Conservation (phyloP, 768 basidiomycete species). For the Obba rivulosa region DNA sequence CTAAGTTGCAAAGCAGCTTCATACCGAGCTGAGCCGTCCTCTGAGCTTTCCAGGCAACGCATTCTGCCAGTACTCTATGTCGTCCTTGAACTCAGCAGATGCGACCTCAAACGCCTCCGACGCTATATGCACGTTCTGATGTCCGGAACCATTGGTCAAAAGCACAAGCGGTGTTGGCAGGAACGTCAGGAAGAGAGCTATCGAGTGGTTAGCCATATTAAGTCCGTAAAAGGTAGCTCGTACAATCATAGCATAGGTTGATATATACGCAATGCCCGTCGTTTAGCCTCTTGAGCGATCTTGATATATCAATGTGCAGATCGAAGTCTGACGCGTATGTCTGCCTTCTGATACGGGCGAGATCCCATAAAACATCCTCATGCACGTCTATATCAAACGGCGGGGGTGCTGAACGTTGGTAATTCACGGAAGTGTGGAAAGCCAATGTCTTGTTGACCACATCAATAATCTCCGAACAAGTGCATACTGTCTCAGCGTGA, state of each 20-base stretch:
- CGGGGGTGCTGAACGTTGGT: constrained; percentile 47
- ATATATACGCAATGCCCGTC: constrained; percentile 57
- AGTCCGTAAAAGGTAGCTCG: constrained; percentile 9
- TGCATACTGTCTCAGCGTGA: background rate
- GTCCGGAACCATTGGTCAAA: constrained; percentile 38
- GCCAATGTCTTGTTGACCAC: constrained; percentile 52
- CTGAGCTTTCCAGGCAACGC: constrained; percentile 39
- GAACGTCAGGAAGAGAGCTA: constrained; percentile 31
- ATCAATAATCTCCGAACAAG: constrained; percentile 40
- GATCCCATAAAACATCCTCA: constrained; percentile 46
- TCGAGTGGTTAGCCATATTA: background rate
- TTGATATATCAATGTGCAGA: constrained; percentile 49
- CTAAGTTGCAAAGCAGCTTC: background rate
- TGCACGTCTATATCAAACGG: constrained; percentile 53
- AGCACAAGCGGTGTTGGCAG: constrained; percentile 45
- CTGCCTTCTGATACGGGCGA: constrained; percentile 40
- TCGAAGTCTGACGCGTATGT: constrained; percentile 47
- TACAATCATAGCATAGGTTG: constrained; percentile 51
- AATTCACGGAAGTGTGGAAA: constrained; percentile 61
- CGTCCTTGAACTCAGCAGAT: constrained; percentile 42
- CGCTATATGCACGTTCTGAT: constrained; percentile 46
- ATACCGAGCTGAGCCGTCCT: constrained; percentile 40
- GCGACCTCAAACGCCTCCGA: constrained; percentile 48
- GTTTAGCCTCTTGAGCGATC: constrained; percentile 47
- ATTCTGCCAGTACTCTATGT: constrained; percentile 51